These are phyloP conservation scores for Phaseolus lunatus DNA, from an alignment of 306 rosid species.

Conservation along the genomic window DNA sequence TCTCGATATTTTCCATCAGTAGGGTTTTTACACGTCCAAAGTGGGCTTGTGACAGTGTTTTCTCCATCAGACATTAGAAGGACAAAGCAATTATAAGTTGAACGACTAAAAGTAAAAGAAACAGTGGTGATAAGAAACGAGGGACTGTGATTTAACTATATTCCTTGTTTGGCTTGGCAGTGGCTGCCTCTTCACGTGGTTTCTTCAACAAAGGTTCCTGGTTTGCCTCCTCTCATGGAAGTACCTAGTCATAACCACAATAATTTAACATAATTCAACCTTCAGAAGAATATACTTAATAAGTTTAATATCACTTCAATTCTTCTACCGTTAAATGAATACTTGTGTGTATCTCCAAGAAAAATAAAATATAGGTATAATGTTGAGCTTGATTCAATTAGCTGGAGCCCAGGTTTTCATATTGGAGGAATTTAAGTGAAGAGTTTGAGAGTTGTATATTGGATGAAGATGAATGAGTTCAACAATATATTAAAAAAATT, in stretches of 20 bases:
- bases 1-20: constrained; percentile 40
- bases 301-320: neutral
- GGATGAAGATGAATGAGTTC: no score
- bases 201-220: constrained; percentile 36
- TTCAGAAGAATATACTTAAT: neutral
- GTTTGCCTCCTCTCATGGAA: constrained; percentile 28
- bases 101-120: constrained; percentile 43
- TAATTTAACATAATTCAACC: neutral
- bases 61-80: constrained; percentile 40
- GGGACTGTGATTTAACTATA: constrained; percentile 30
- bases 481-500: no score
- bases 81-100: constrained; percentile 50
- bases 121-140: constrained; percentile 43
- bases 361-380: neutral
- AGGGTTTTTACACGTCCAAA: constrained; percentile 34
- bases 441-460: no score
- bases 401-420: neutral
- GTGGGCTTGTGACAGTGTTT: constrained; percentile 35
- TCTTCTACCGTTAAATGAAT: neutral
- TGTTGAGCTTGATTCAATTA: neutral
- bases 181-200: constrained; percentile 52
- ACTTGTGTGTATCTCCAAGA: neutral
- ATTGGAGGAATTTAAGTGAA: no score
- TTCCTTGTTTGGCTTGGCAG: constrained; percentile 8
- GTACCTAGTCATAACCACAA: neutral